These are phyloP conservation scores for Hippophae rhamnoides DNA, from an alignment of 306 rosid species.

Conservation along the genomic window DNA sequence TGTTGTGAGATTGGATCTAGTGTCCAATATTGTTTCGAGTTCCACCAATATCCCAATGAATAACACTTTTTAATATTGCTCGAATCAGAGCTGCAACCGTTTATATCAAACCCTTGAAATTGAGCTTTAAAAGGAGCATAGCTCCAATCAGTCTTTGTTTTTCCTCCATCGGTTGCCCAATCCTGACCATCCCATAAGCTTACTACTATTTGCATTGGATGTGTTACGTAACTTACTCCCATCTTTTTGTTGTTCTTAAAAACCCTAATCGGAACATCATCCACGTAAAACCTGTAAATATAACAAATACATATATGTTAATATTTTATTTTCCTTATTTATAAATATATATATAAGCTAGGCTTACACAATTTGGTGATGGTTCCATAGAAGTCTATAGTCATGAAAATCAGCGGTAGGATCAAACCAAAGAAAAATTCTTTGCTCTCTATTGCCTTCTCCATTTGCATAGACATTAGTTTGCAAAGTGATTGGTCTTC, in stretches of 20 bases:
- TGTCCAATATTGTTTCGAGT: conserved; percentile 17
- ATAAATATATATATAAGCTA: neutral
- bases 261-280: conserved; percentile 37
- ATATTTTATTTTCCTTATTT: no score
- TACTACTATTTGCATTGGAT: conserved; percentile 37
- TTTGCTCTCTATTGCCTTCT: conserved; percentile 40
- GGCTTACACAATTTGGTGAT: conserved; percentile 54
- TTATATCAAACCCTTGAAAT: conserved; percentile 31
- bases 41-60: conserved; percentile 34
- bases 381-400: conserved; percentile 47
- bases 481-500: conserved; percentile 34
- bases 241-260: conserved; percentile 23
- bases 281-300: conserved; percentile 33
- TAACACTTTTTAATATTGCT: conserved; percentile 10
- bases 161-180: conserved; percentile 60
- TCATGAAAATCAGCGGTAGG: conserved; percentile 36
- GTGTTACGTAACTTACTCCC: conserved; percentile 29
- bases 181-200: conserved; percentile 41
- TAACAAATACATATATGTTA: neutral
- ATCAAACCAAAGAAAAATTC: conserved; percentile 49
- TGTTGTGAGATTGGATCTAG: conserved; percentile 12
- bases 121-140: conserved; percentile 47
- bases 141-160: conserved; percentile 30
- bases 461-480: conserved; percentile 51
- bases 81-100: conserved; percentile 19